Evolutionary conservation across 73 alveolate species (phyloP), one percentile per base, ranked within the genome.

Genomic region (Tetrahymena malaccensis): DNA sequence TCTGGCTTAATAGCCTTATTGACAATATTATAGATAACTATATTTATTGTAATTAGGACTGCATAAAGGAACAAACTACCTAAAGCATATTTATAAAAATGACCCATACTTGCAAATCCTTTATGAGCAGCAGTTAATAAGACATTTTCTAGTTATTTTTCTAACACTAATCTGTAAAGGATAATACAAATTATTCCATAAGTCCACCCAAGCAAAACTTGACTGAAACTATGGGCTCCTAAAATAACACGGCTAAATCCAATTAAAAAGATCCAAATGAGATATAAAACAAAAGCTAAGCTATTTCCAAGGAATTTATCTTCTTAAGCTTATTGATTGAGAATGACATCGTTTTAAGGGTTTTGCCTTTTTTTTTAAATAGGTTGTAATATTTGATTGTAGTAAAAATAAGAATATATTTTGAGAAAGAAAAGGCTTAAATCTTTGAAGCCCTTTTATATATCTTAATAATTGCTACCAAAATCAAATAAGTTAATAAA

Each of bases 141-240:
- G 10, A 70, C 22, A n/a, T 17, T 70, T n/a, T 70, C 89, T 22
- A 70, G 8, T 12, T 27, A 27, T 70, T 70, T 27, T 70, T 70
- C 89, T n/a, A 70, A 70, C 5, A 27, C 37, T 25, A 70, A 70
- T 70, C 89, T 70, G 37, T 70, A 70, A 4, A 70, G 37, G 25
- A 70, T 25, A 12, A 70, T 31, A n/a, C 89, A 70, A 70, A 70
- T 70, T 70, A 12, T 31, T 27, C 89, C 89, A 95, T 85, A 95
- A 3, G 35, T 57, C 97, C 97, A 95, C 1, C 97, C 97, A n/a
- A 95, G 55, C 1, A 95, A n/a, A 34, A 95, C 94, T 89, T 95
- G 93, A 34, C 95, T 94, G 50, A 95, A 50, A 35, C 95, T 43
- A 85, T 95, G 97, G 55, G 85, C 97, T 22, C 97, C 97, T 93